Evolutionary conservation across 75 land plant genomes (phyloP), one percentile per base, ranked within the genome.

Genomic region (Pseudotsuga menziesii): DNA sequence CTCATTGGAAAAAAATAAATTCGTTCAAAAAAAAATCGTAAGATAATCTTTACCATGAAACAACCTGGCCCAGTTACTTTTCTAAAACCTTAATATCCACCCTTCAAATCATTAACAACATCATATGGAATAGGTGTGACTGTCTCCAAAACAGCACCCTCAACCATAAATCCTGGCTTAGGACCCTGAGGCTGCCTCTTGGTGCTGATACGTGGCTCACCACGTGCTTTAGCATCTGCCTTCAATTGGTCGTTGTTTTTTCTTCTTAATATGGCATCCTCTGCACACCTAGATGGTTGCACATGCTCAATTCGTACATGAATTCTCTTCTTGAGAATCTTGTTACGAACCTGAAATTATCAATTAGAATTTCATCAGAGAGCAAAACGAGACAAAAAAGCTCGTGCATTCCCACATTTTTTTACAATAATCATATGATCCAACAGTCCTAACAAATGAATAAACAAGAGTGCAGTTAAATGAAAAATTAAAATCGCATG

Each of bases 301-400:
- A 91, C 93, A 80, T 88, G 93, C 84, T 91, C 93, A n/a, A 91
- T 83, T 14, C 93, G 80, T 8, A 88, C 92, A 85, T 90, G 92
- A 64, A 90, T 83, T 56, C 92, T 85, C 88, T 88, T 90, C 83
- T 72, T 82, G 17, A 91, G 84, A 35, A 91, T 91, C 79, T 87
- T 86, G 82, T 84, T 88, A 6, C 88, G 80, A 13, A 90, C 92
- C 90, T 88, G 82, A 32, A 56, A n/a, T n/a, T 12, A 69, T 35
- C 67, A 63, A 63, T 0, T 6, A 17, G 59, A 19, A 58, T 58
- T 58, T 20, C 59, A 58, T 2, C n/a, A 58, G 3, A 58, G n/a
- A 20, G 4, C 4, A 0, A 58, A 19, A 5, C n/a, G 17, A 4
- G 59, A 58, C 52, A 44, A 44, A 44, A 44, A 41, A 2, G 8